Conservation (phyloP, 148 eudicot genomes). For the Rhododendron henanense region DNA sequence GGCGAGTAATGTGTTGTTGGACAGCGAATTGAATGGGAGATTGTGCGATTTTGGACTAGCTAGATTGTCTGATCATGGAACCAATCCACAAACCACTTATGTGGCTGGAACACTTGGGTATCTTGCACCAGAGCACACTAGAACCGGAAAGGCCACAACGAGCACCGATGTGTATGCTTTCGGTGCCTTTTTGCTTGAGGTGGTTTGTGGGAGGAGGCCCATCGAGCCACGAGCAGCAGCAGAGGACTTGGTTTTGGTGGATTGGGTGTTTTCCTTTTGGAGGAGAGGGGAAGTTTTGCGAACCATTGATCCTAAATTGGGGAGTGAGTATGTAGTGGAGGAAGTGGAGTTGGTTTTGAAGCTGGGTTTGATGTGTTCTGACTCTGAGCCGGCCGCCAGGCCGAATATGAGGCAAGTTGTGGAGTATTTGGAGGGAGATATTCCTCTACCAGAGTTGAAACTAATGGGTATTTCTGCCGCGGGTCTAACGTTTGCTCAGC, state of each 20-base stretch:
- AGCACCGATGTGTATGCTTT: slow-evolving; percentile 39
- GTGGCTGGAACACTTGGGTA: slow-evolving; percentile 40
- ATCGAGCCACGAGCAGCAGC: slow-evolving; percentile 15
- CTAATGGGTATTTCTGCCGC: background rate
- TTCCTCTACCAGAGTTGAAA: background rate
- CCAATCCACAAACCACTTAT: slow-evolving; percentile 24
- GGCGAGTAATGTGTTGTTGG: slow-evolving; percentile 36
- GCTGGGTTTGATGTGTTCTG: slow-evolving; percentile 36
- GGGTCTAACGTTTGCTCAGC: background rate
- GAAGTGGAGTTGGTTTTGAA: slow-evolving; percentile 32
- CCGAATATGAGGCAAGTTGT: slow-evolving; percentile 41
- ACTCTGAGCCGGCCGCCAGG: slow-evolving; percentile 22
- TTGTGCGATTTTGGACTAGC: slow-evolving; percentile 46
- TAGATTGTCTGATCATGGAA: slow-evolving; percentile 32
- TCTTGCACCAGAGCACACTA: slow-evolving; percentile 33
- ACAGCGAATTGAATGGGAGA: slow-evolving; percentile 30
- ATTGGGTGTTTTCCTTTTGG: slow-evolving; percentile 19
- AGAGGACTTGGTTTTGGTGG: slow-evolving; percentile 12
- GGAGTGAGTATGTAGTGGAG: background rate
- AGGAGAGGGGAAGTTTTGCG: background rate
- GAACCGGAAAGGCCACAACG: slow-evolving; percentile 37
- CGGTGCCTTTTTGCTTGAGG: slow-evolving; percentile 35
- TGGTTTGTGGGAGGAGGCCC: slow-evolving; percentile 36
- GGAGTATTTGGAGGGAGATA: slow-evolving; percentile 21
- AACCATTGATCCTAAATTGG: slow-evolving; percentile 10